These are phyloP conservation scores for Omphalotus olearius DNA, from an alignment of 1,284 basidiomycete species.

Conservation along the genomic window DNA sequence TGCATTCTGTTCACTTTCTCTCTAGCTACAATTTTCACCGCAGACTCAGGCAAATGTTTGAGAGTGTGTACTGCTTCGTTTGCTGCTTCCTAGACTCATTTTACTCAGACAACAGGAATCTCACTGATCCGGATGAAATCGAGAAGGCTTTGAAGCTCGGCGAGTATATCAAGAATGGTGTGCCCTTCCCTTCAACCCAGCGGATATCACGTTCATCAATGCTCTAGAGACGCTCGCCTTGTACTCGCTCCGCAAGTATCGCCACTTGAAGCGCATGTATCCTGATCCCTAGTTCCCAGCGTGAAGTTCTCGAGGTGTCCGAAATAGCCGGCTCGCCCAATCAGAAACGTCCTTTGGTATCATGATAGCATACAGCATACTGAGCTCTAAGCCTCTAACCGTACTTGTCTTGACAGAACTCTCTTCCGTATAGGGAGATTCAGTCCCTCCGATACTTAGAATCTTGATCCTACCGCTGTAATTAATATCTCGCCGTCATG, in stretches of 20 bases:
- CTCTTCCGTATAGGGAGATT: too few relatives aligned
- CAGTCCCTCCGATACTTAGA: too few relatives aligned
- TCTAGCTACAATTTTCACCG: constrained; percentile 72
- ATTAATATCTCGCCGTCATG: too few relatives aligned
- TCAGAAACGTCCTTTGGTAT: too few relatives aligned
- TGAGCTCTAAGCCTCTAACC: too few relatives aligned
- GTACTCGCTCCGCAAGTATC: constrained; percentile 83
- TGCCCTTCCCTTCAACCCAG: not conserved
- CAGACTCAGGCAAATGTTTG: constrained; percentile 63
- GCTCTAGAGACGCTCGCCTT: constrained; percentile 77
- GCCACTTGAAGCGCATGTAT: constrained; percentile 77
- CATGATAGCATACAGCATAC: too few relatives aligned
- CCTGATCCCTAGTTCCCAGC: constrained; percentile 22
- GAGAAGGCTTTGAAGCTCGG: constrained; percentile 76
- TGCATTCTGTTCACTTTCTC: constrained; percentile 10
- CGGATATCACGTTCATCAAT: not conserved
- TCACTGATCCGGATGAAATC: constrained; percentile 70
- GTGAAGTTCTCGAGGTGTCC: too few relatives aligned
- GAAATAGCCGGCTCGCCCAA: too few relatives aligned
- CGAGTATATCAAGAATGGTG: constrained; percentile 89
- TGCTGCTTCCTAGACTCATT: constrained; percentile 7
- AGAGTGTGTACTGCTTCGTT: constrained; percentile 44
- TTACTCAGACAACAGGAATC: constrained; percentile 61
- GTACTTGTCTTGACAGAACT: too few relatives aligned
- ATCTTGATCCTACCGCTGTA: too few relatives aligned